A percentile compares a stretch with the other conserved stretches of the same genome.
Conservation (phyloP, 805 yeast genomes). For the Myxozyma mucilagina region DNA sequence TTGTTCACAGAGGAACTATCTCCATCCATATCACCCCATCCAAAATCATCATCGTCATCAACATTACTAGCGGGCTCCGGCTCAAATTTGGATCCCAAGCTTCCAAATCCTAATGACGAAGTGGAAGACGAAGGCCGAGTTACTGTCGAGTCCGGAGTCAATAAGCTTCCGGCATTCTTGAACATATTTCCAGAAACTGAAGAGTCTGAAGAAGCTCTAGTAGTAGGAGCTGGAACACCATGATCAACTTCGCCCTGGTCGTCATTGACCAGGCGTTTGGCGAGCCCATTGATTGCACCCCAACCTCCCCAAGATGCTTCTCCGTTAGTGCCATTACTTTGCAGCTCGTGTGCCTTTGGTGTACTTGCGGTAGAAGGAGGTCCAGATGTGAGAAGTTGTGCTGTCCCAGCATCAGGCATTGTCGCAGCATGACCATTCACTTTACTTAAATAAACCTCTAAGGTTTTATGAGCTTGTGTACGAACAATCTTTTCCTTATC, state of each 20-base stretch:
- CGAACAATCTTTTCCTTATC: slow-evolving; percentile 74
- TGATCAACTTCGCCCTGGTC: slow-evolving; percentile 13
- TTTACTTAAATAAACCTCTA: slow-evolving; percentile 60
- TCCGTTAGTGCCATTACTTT: not conserved
- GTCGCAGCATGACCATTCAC: slow-evolving; percentile 50
- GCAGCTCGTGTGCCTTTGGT: slow-evolving; percentile 12
- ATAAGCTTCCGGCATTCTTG: not conserved
- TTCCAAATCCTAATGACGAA: slow-evolving; percentile 19
- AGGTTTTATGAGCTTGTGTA: slow-evolving; percentile 65
- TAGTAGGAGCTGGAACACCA: slow-evolving; percentile 6
- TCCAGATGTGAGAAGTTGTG: slow-evolving; percentile 17
- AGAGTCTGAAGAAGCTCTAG: slow-evolving; percentile 10
- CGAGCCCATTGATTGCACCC: slow-evolving; percentile 26
- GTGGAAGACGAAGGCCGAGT: slow-evolving; percentile 24
- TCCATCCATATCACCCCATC: slow-evolving; percentile 37
- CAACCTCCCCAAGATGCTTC: slow-evolving; percentile 27
- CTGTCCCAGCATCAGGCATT: slow-evolving; percentile 22
- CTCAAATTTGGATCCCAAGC: slow-evolving; percentile 9
- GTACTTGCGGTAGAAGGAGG: slow-evolving; percentile 17
- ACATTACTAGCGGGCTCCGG: slow-evolving; percentile 25
- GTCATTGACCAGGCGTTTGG: slow-evolving; percentile 25
- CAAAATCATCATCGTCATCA: slow-evolving; percentile 39
- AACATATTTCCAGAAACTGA: not conserved
- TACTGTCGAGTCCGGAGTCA: slow-evolving; percentile 1
- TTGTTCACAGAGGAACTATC: slow-evolving; percentile 18